phyloP scores from a whole-genome alignment of 306 rosid species.

The Sindora glabra region DNA sequence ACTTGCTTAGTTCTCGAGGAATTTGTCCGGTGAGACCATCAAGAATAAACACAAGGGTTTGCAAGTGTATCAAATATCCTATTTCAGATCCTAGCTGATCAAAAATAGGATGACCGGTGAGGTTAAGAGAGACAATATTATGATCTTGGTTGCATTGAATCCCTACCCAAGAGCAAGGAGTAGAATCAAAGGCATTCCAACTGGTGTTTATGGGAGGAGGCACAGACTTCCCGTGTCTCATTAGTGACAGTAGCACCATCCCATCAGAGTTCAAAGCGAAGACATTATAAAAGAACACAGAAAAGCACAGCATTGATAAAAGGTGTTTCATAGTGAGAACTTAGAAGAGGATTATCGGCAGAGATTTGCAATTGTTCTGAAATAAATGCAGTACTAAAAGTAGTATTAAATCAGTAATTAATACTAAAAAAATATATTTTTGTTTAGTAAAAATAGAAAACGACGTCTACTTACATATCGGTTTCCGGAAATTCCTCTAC shows the following conservation, averaged over 20 bases:
- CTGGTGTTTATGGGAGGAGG: conserved; percentile 26
- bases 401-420: too few relatives aligned
- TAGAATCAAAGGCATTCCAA: conserved; percentile 48
- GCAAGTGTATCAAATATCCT: conserved; percentile 27
- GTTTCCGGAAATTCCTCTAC: too few relatives aligned
- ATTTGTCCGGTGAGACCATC: conserved; percentile 32
- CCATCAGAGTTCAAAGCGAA: conserved; percentile 41
- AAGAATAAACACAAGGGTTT: conserved; percentile 13
- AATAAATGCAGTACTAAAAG: too few relatives aligned
- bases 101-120: conserved; percentile 25
- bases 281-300: neutral
- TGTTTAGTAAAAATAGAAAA: too few relatives aligned
- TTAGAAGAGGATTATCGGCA: too few relatives aligned
- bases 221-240: conserved; percentile 24
- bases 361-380: too few relatives aligned
- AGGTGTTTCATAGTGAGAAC: neutral
- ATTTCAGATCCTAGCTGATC: conserved; percentile 49
- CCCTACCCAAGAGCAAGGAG: conserved; percentile 53
- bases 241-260: conserved; percentile 27
- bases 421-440: too few relatives aligned
- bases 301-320: conserved; percentile 14
- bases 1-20: conserved; percentile 31
- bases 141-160: conserved; percentile 27
- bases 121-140: conserved; percentile 29
- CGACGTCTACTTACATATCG: too few relatives aligned